A percentile compares a stretch with the other conserved stretches of the same genome.
Evolutionary conservation across 2,329 filamentous ascomycete genomes (phyloP).

Genomic region (Xylogone sp.): DNA sequence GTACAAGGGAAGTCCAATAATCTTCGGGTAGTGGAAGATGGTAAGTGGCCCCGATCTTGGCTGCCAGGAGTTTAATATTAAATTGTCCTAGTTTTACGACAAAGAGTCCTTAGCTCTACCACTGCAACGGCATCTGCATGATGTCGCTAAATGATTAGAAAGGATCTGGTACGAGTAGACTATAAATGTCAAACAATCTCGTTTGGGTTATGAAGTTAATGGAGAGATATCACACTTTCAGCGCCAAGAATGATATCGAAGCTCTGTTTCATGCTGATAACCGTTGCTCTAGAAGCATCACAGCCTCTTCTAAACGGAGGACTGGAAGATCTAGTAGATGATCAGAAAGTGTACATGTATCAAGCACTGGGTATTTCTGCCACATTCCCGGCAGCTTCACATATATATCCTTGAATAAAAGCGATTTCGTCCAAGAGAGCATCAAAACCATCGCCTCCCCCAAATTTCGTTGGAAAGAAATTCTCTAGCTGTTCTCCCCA

Average conservation of each 20-base stretch:
- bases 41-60: conserved; percentile 38
- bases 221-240: too few relatives aligned
- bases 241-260: too few relatives aligned
- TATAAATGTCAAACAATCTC: neutral
- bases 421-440: conserved; percentile 16
- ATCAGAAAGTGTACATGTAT: too few relatives aligned
- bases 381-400: neutral
- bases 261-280: too few relatives aligned
- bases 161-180: too few relatives aligned
- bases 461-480: conserved; percentile 16
- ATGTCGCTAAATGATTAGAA: neutral
- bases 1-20: conserved; percentile 78
- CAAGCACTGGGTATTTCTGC: too few relatives aligned
- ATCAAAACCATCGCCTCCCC: conserved; percentile 12
- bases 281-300: too few relatives aligned
- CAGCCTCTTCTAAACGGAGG: too few relatives aligned
- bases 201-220: too few relatives aligned
- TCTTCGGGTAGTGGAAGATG: conserved; percentile 83
- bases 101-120: conserved; percentile 46
- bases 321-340: too few relatives aligned
- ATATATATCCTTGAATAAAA: conserved; percentile 10
- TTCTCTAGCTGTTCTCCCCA: conserved; percentile 18
- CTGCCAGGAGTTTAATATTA: neutral
- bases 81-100: conserved; percentile 38
- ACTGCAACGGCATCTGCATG: conserved; percentile 29